These are phyloP conservation scores for Podila horticola DNA, from an alignment of 192 early-diverging fungal species.

Conservation along the genomic window DNA sequence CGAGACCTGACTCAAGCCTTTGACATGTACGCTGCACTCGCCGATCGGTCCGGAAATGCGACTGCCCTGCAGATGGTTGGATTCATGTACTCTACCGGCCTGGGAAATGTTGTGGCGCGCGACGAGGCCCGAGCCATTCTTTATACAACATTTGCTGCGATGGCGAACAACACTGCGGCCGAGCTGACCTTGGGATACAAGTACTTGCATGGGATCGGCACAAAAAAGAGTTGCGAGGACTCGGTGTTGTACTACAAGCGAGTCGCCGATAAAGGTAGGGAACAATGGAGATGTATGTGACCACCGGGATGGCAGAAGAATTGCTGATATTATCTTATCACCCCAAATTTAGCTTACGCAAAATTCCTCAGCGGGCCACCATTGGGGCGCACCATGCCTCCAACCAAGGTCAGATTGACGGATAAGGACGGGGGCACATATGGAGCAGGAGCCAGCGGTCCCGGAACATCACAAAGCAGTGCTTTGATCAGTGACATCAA, in stretches of 20 bases:
- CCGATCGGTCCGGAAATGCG: slow-evolving; percentile 75
- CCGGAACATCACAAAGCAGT: slow-evolving; percentile 16
- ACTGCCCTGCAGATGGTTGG: slow-evolving; percentile 92
- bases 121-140: slow-evolving; percentile 74
- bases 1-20: slow-evolving; percentile 71
- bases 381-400: slow-evolving; percentile 78
- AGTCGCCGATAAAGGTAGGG: slow-evolving; percentile 81
- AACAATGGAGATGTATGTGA: background rate
- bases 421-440: slow-evolving; percentile 87
- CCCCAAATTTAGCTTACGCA: slow-evolving; percentile 63
- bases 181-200: slow-evolving; percentile 90
- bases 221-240: slow-evolving; percentile 79
- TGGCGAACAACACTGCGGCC: slow-evolving; percentile 76
- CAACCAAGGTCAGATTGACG: slow-evolving; percentile 72
- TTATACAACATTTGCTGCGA: slow-evolving; percentile 78
- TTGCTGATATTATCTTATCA: too few species aligned
- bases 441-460: slow-evolving; percentile 81
- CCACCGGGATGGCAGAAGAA: too few species aligned
- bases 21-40: slow-evolving; percentile 69
- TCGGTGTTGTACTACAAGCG: slow-evolving; percentile 81
- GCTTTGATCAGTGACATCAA: slow-evolving; percentile 58
- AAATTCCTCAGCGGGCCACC: slow-evolving; percentile 82
- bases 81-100: slow-evolving; percentile 89
- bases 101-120: slow-evolving; percentile 72
- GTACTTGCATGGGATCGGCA: slow-evolving; percentile 83